Conservation (phyloP, 352 stramenopile genomes). For the Plasmopara halstedii region DNA sequence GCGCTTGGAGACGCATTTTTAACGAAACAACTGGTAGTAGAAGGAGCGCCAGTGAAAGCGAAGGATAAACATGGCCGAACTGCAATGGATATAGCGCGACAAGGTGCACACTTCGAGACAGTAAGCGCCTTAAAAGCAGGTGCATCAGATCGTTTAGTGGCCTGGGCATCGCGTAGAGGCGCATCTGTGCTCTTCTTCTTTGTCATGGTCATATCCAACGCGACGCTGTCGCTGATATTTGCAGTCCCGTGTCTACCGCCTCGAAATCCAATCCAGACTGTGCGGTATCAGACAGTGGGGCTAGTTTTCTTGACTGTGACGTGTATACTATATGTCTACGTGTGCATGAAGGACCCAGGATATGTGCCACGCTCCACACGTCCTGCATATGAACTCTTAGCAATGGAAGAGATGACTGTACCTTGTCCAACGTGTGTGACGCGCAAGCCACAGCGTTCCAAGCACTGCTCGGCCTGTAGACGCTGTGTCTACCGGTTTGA, state of each 20-base stretch:
- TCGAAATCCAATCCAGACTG: constrained; percentile 3
- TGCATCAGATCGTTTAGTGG: constrained; percentile 54
- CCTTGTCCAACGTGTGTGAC: constrained; percentile 77
- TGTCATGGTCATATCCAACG: constrained; percentile 39
- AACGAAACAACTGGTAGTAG: constrained; percentile 76
- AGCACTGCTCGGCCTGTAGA: constrained; percentile 73
- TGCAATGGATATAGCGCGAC: constrained; percentile 64
- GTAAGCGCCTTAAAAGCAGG: constrained; percentile 57
- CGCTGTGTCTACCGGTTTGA: constrained; percentile 79
- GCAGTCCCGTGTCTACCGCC: constrained; percentile 38
- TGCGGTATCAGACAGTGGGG: constrained; percentile 20
- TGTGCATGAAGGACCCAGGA: constrained; percentile 72
- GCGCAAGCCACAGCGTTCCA: constrained; percentile 64
- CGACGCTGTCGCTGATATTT: constrained; percentile 47
- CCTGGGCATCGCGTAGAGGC: constrained; percentile 52
- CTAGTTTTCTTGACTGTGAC: constrained; percentile 34
- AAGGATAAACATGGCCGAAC: constrained; percentile 67
- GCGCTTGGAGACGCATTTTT: constrained; percentile 74
- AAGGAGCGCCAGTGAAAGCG: constrained; percentile 54
- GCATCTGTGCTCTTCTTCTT: constrained; percentile 70
- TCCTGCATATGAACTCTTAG: constrained; percentile 70
- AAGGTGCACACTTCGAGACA: constrained; percentile 63
- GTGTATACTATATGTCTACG: constrained; percentile 63
- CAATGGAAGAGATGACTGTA: constrained; percentile 47
- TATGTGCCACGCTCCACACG: constrained; percentile 55